Evolutionary conservation across 208 protist genomes (phyloP).

Genomic region (Trypanosoma caninum): DNA sequence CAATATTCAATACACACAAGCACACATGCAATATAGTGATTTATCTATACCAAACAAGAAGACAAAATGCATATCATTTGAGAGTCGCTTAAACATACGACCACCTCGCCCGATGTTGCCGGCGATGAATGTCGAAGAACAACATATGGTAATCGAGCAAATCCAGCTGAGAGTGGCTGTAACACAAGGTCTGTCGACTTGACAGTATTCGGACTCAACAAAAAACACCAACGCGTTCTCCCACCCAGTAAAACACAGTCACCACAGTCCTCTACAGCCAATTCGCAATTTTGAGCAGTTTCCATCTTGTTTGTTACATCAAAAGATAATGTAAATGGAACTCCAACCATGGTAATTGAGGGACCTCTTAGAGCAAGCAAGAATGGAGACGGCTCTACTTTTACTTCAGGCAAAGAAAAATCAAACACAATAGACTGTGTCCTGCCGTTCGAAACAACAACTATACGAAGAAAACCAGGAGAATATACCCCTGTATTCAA

Average conservation of each 20-base stretch:
- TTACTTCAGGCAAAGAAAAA: constrained; percentile 46
- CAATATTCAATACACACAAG: constrained; percentile 10
- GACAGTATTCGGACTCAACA: constrained; percentile 19
- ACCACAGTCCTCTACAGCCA: constrained; percentile 28
- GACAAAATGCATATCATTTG: constrained; percentile 38
- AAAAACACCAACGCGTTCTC: constrained; percentile 32
- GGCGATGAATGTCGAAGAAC: constrained; percentile 14
- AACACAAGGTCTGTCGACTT: constrained; percentile 29
- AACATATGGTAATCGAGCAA: constrained; percentile 14
- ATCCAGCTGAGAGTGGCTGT: constrained; percentile 28
- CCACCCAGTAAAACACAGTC: constrained; percentile 32
- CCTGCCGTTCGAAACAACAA: constrained; percentile 28
- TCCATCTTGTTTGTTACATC: constrained; percentile 31
- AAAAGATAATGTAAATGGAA: constrained; percentile 34
- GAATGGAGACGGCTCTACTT: constrained; percentile 32
- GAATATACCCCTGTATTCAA: constrained; percentile 24
- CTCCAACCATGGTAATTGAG: constrained; percentile 25
- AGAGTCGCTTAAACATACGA: constrained; percentile 21
- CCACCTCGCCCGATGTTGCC: neutral
- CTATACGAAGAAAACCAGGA: constrained; percentile 53
- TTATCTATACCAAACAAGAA: constrained; percentile 4
- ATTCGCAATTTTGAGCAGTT: constrained; percentile 31
- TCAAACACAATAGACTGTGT: constrained; percentile 37
- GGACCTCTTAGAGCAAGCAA: constrained; percentile 35
- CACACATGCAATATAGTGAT: neutral